A percentile compares a stretch with the other conserved stretches of the same genome.
Evolutionary conservation across 495 filamentous ascomycete genomes (phyloP).

Genomic region (Talaromyces liani): DNA sequence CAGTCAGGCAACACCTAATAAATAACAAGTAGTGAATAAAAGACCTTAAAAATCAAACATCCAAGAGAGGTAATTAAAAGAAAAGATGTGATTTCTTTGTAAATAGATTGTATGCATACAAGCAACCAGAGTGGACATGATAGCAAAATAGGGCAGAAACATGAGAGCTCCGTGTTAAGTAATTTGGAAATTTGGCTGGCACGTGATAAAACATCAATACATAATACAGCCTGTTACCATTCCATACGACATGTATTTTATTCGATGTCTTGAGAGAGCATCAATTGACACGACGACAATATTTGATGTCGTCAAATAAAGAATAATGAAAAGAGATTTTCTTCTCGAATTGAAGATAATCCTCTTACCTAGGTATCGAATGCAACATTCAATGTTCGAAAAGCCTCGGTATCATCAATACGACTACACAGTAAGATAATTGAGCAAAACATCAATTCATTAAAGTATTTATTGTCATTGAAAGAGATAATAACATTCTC

Average conservation of each 20-base stretch:
- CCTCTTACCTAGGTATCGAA: too few relatives aligned
- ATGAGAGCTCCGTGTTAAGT: neutral
- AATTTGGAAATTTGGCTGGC: constrained; percentile 3
- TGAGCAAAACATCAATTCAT: neutral
- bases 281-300: neutral
- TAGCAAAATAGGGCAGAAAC: constrained; percentile 8
- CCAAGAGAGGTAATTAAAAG: neutral
- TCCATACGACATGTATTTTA: constrained; percentile 1
- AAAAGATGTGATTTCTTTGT: neutral
- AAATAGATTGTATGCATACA: neutral
- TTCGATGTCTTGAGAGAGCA: neutral
- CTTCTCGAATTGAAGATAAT: too few relatives aligned
- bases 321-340: neutral
- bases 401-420: neutral
- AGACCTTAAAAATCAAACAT: neutral
- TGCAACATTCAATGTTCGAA: too few relatives aligned
- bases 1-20: neutral
- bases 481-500: neutral
- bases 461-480: constrained; percentile 6
- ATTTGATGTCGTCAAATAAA: too few relatives aligned
- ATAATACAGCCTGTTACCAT: neutral
- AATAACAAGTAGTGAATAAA: neutral
- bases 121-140: neutral
- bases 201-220: neutral
- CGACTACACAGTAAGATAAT: neutral